Evolutionary conservation across 176 grass and related monocot genomes (phyloP).

Genomic region (Carex scoparia): DNA sequence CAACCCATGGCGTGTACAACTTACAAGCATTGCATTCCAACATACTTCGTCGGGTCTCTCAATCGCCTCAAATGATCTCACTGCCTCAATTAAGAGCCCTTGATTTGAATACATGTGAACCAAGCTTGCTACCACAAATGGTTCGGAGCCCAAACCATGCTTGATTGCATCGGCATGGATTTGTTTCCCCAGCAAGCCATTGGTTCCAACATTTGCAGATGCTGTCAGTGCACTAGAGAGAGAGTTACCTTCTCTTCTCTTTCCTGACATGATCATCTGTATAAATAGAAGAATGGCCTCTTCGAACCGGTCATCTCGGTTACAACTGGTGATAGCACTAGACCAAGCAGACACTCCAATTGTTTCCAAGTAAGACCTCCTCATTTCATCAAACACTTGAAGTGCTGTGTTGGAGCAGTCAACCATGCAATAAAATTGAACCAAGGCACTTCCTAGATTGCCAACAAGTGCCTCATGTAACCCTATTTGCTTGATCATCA

Average conservation of each 20-base stretch:
- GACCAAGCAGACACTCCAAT: slow-evolving; percentile 48
- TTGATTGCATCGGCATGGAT: slow-evolving; percentile 65
- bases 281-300: slow-evolving; percentile 58
- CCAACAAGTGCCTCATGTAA: not conserved
- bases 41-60: slow-evolving; percentile 37
- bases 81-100: slow-evolving; percentile 36
- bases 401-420: slow-evolving; percentile 16
- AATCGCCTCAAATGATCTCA: slow-evolving; percentile 43
- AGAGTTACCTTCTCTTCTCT: slow-evolving; percentile 40
- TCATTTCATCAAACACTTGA: slow-evolving; percentile 42
- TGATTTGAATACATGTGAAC: slow-evolving; percentile 74
- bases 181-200: slow-evolving; percentile 42
- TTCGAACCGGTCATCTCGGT: slow-evolving; percentile 37
- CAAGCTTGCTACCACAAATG: slow-evolving; percentile 55
- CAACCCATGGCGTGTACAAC: slow-evolving; percentile 43
- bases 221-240: slow-evolving; percentile 50
- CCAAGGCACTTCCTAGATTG: slow-evolving; percentile 38
- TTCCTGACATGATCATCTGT: slow-evolving; percentile 43
- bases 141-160: slow-evolving; percentile 42
- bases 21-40: slow-evolving; percentile 63
- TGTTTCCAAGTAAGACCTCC: not conserved
- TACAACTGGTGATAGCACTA: slow-evolving; percentile 44
- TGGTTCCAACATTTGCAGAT: slow-evolving; percentile 36
- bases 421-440: slow-evolving; percentile 53
- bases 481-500: slow-evolving; percentile 36